Evolutionary conservation across 2,329 filamentous ascomycete genomes (phyloP), one percentile per base, ranked within the genome.

Genomic region (Xylaria hypoxylon): DNA sequence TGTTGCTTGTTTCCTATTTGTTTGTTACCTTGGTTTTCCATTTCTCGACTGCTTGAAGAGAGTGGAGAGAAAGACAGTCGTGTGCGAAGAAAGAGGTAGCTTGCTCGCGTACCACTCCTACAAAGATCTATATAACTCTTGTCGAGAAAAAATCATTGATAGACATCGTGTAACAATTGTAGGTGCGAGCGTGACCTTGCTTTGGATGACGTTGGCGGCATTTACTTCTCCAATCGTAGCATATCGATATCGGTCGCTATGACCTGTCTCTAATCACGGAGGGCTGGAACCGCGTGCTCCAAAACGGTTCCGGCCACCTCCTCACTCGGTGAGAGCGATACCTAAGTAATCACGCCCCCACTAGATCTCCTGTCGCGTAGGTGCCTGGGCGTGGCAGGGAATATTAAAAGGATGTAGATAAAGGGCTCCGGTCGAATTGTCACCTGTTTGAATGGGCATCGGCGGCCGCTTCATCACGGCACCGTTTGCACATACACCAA

Each of bases 401-500:
- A 51, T n/a, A n/a, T n/a, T n/a, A 47, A 35, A 40, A 13, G 48
- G 33, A 19, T 7, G 51, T 55, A 60, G 44, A 17, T 45, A 38
- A n/a, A 44, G 24, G 24, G 10, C 22, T 15, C 35, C 17, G 40
- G 38, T 59, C 44, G 57, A 62, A 8, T 47, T 61, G 51, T 72
- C 61, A 73, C 42, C 61, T 65, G n/a, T 63, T 68, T 2, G 68
- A 67, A 35, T 55, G 67, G 15, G 63, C 52, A 10, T 59, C 71
- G n/a, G 70, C 71, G 2, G 79, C 80, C 2, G 85, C 87, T 78
- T 97, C 95, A 76, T 87, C 89, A 26, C 90, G 81, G 79, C 96
- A 99, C 70, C 96, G 87, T 66, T 86, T 82, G 80, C 96, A 99
- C 85, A 92, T 90, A 80, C 96, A 99, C 79, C 88, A 89, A 0